These are phyloP conservation scores for Tagetes patula DNA, from an alignment of 129 eudicot species.

Conservation along the genomic window DNA sequence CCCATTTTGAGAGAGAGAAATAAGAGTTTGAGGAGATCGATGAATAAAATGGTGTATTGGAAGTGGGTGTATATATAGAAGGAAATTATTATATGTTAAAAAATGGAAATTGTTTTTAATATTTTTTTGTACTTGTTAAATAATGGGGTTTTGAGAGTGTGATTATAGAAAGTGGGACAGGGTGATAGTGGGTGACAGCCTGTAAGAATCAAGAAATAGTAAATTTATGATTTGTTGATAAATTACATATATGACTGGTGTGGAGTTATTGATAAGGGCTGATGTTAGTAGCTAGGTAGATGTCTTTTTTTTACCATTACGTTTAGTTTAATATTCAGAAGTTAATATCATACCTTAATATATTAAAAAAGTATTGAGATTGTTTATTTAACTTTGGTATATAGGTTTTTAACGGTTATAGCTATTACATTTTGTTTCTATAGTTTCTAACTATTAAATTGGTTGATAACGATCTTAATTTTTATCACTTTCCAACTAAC, in stretches of 20 bases:
- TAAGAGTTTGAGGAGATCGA: not conserved
- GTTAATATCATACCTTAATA: too few species aligned
- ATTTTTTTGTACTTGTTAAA: too few species aligned
- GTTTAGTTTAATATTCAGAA: too few species aligned
- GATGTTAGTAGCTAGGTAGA: constrained; percentile 24
- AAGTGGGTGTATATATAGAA: constrained; percentile 21
- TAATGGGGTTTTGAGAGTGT: not conserved
- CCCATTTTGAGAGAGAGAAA: constrained; percentile 50
- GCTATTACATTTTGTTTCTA: too few species aligned
- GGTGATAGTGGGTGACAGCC: constrained; percentile 28
- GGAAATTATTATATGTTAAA: not conserved
- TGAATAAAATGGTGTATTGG: not conserved
- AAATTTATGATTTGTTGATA: not conserved
- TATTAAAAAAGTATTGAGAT: too few species aligned
- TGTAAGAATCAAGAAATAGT: constrained; percentile 28
- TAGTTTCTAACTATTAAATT: too few species aligned
- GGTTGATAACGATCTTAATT: too few species aligned
- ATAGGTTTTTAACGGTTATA: too few species aligned
- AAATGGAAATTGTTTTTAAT: too few species aligned
- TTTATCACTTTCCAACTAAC: too few species aligned
- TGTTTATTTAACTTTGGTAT: too few species aligned
- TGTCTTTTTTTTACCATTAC: not conserved
- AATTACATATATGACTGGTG: not conserved
- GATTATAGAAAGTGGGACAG: constrained; percentile 15
- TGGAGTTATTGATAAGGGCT: not conserved